A percentile compares a stretch with the other conserved stretches of the same genome.
Evolutionary conservation across 345 rosid genomes (phyloP).

Genomic region (Arabis alpina): DNA sequence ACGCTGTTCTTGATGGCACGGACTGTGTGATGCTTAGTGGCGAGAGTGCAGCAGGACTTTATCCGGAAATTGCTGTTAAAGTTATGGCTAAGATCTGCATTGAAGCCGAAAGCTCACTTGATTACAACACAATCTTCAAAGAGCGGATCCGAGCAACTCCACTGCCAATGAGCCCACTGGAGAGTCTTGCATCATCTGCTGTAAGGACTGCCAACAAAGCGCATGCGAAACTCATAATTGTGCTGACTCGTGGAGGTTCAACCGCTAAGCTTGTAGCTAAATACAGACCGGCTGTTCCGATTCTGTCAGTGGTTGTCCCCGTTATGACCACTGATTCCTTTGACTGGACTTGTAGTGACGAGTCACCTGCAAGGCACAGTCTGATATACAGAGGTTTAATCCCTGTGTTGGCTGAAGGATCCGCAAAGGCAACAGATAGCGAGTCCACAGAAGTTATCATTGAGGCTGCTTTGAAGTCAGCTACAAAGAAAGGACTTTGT

Average conservation of each 20-base stretch:
- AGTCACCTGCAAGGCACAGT: slow-evolving; percentile 88
- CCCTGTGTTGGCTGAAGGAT: slow-evolving; percentile 85
- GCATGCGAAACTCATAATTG: slow-evolving; percentile 80
- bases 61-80: slow-evolving; percentile 88
- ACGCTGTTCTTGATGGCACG: slow-evolving; percentile 90
- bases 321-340: slow-evolving; percentile 82
- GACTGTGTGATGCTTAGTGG: slow-evolving; percentile 95
- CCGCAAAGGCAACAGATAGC: slow-evolving; percentile 91
- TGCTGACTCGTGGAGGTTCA: slow-evolving; percentile 85
- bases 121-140: slow-evolving; percentile 75
- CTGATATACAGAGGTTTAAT: slow-evolving; percentile 84
- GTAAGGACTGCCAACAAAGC: slow-evolving; percentile 92
- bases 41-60: slow-evolving; percentile 91
- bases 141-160: slow-evolving; percentile 90
- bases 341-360: slow-evolving; percentile 91
- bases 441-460: slow-evolving; percentile 82
- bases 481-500: slow-evolving; percentile 66
- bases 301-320: slow-evolving; percentile 87
- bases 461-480: slow-evolving; percentile 74
- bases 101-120: slow-evolving; percentile 87
- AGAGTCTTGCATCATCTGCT: slow-evolving; percentile 94
- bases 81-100: slow-evolving; percentile 80
- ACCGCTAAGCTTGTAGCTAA: slow-evolving; percentile 92
- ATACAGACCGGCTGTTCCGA: slow-evolving; percentile 94
- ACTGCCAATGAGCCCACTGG: slow-evolving; percentile 93